These are phyloP conservation scores for Panicum miliaceum DNA, from an alignment of 176 grass and related monocot species.

Conservation along the genomic window DNA sequence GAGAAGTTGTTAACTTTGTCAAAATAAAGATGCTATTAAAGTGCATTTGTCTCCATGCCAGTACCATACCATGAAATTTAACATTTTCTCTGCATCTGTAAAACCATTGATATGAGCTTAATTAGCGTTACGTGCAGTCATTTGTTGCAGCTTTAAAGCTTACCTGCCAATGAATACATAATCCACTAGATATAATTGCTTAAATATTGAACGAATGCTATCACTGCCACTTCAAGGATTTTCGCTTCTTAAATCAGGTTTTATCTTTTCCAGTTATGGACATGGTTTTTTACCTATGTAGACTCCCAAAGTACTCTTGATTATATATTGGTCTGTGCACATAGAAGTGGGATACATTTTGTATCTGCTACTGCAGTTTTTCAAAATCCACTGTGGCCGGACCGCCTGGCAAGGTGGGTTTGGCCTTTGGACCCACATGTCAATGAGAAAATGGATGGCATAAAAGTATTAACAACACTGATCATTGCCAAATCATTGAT, in stretches of 20 bases:
- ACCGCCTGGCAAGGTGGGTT: background rate
- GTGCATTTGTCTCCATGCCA: background rate
- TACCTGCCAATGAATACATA: background rate
- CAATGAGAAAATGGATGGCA: background rate
- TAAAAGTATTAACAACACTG: background rate
- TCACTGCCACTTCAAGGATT: background rate
- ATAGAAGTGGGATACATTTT: background rate
- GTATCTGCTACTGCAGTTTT: background rate
- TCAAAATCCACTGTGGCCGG: background rate
- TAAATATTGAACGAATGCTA: background rate
- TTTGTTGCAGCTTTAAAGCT: background rate
- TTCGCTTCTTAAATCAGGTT: background rate
- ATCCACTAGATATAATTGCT: background rate
- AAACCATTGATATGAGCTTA: slow-evolving; percentile 10
- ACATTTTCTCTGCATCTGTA: background rate
- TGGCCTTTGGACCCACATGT: background rate
- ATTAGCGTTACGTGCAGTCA: background rate
- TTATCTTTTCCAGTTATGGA: background rate
- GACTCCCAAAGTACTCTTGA: background rate
- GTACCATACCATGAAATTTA: background rate
- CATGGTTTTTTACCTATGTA: background rate
- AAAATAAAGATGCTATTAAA: background rate
- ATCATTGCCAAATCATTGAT: background rate
- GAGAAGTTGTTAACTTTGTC: too few species aligned
- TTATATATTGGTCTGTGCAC: slow-evolving; percentile 1